Evolutionary conservation across 169 alveolate species (phyloP), one percentile per base, ranked within the genome.

Genomic region (Plasmodium yoelii): DNA sequence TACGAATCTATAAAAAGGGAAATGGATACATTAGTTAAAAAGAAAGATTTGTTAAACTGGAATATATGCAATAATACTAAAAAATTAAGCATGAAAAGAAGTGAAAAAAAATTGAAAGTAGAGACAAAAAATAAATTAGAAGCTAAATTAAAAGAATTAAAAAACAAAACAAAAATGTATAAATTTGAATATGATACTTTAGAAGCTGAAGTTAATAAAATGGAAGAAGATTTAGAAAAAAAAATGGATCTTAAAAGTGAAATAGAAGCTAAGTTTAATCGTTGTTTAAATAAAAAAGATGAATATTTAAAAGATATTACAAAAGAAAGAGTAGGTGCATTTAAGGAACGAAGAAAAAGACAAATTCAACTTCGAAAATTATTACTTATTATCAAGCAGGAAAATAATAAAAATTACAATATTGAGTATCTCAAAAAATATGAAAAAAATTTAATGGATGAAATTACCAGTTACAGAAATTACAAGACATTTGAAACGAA

Each of bases 31-130:
- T 60, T 82, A 39, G 84, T 67, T 51, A 65, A 82, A 55, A 51
- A 65, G 70, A 82, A 71, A 59, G 90, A 65, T 26, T 47, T 82
- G 28, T 57, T 75, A 39, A 67, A 75, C 69, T 75, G 88, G 88
- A 73, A 75, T 55, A 49, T 75, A 19, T 75, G 88, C 42, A 82
- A 82, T 19, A 56, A 68, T 42, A 56, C 56, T 55, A 82, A 65
- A 67, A 82, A 67, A 39, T 51, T 82, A 68, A 82, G 84, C 55
- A 67, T 82, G 84, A 56, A 67, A 56, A 82, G 84, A 56, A 68
- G 90, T 47, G 90, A 82, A 56, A 53, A 57, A n/a, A 55, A 67
- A 67, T 67, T 42, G 59, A 67, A 82, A 15, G 71, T 53, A 22
- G 73, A 68, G 46, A 19, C 61, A 51, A 65, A 42, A 42, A 65